phyloP scores from a whole-genome alignment of 2,329 filamentous ascomycete genomes.

The Cordyceps fumosorosea region DNA sequence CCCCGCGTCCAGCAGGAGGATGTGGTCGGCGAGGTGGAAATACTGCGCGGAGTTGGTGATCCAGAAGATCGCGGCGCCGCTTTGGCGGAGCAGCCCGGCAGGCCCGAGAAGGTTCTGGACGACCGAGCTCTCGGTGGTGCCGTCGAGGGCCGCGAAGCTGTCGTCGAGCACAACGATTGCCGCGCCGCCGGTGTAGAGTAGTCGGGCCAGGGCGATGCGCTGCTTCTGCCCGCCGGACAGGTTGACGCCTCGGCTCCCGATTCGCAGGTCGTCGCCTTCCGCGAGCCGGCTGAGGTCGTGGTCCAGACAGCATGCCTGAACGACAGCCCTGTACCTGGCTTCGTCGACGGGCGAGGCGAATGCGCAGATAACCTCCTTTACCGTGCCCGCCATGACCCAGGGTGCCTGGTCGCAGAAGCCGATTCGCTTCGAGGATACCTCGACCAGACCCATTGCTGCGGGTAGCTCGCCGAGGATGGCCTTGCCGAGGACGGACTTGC shows the following conservation, averaged over 20 bases:
- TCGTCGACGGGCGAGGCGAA: background rate
- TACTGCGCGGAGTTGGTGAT: conserved; percentile 28
- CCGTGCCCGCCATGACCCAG: conserved; percentile 4
- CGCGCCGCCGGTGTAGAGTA: conserved; percentile 12
- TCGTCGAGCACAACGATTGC: conserved; percentile 17
- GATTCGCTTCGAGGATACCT: background rate
- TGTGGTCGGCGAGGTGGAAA: conserved; percentile 34
- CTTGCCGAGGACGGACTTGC: conserved; percentile 9
- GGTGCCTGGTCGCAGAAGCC: conserved; percentile 11
- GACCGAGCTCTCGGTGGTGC: conserved; percentile 15
- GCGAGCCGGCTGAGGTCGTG: background rate
- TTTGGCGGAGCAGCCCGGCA: conserved; percentile 23
- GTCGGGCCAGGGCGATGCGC: conserved; percentile 14
- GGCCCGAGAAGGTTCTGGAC: conserved; percentile 15
- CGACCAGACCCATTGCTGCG: background rate
- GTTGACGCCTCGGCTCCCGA: conserved; percentile 11
- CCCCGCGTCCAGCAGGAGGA: conserved; percentile 32
- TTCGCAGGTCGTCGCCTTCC: background rate
- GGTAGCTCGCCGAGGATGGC: conserved; percentile 3
- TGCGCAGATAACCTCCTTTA: conserved; percentile 9
- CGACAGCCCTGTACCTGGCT: background rate
- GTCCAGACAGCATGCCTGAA: conserved; percentile 3
- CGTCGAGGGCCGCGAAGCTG: conserved; percentile 17
- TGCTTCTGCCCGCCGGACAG: conserved; percentile 13
- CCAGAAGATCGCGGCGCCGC: conserved; percentile 26